Conservation (phyloP, 1,284 basidiomycete genomes). For the Rhodotorula glutinis region DNA sequence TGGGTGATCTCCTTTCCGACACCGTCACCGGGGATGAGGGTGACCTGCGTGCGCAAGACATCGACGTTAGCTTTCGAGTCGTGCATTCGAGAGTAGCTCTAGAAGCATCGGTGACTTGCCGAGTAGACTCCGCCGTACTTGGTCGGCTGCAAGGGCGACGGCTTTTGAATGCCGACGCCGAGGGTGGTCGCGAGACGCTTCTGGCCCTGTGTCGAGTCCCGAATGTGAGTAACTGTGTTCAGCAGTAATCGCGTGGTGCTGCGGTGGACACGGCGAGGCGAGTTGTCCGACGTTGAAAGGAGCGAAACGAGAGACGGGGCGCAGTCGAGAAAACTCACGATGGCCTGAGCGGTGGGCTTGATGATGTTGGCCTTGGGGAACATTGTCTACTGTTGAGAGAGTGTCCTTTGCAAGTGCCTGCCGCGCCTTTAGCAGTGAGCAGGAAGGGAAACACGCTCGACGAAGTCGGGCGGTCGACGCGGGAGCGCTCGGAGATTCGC, state of each 20-base stretch:
- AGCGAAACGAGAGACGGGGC: too few species aligned
- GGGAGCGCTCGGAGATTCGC: neutral
- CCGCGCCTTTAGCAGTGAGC: neutral
- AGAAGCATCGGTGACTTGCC: conserved; percentile 1
- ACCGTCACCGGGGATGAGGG: conserved; percentile 93
- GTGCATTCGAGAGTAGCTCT: too few species aligned
- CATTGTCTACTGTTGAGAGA: too few species aligned
- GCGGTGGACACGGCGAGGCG: too few species aligned
- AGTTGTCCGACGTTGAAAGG: neutral
- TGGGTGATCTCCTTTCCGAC: conserved; percentile 96
- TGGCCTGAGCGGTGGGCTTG: conserved; percentile 15
- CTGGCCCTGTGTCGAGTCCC: conserved; percentile 21
- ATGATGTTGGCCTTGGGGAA: conserved; percentile 27
- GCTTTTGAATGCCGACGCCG: conserved; percentile 30
- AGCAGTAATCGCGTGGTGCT: too few species aligned
- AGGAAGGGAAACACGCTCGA: too few species aligned
- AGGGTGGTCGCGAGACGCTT: conserved; percentile 36
- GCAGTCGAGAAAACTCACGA: conserved; percentile 18
- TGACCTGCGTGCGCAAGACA: conserved; percentile 60
- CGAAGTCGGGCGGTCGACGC: too few species aligned
- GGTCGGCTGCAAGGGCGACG: conserved; percentile 65
- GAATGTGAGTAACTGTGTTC: neutral
- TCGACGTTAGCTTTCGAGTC: too few species aligned
- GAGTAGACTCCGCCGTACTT: conserved; percentile 68
- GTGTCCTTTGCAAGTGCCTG: neutral